These are phyloP conservation scores for Peronospora tabacina DNA, from an alignment of 352 stramenopile species.

Conservation along the genomic window DNA sequence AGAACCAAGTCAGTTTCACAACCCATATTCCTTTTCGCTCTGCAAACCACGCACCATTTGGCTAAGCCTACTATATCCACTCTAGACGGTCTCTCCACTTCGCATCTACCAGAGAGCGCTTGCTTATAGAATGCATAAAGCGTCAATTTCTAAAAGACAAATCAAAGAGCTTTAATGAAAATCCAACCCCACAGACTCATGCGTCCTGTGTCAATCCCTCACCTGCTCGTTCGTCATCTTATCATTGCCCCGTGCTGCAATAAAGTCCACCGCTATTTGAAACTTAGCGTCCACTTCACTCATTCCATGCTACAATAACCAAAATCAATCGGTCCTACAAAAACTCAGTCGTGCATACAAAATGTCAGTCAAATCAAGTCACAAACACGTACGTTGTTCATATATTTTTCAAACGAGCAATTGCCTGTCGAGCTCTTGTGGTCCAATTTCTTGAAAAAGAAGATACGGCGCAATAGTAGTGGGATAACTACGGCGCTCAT, in stretches of 20 bases:
- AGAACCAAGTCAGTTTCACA: background rate
- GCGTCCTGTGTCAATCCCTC: background rate
- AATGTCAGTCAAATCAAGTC: background rate
- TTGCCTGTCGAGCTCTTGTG: slow-evolving; percentile 31
- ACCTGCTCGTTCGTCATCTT: slow-evolving; percentile 68
- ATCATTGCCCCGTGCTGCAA: slow-evolving; percentile 33
- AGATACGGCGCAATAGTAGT: slow-evolving; percentile 47
- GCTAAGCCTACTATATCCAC: slow-evolving; percentile 56
- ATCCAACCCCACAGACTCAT: slow-evolving; percentile 1
- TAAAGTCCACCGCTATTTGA: slow-evolving; percentile 63
- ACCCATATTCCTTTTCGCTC: too few species aligned
- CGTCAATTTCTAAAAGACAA: slow-evolving; percentile 43
- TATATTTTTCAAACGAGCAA: slow-evolving; percentile 50
- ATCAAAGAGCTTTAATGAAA: slow-evolving; percentile 8
- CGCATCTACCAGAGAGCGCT: slow-evolving; percentile 53
- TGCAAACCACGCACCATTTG: slow-evolving; percentile 47
- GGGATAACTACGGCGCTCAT: slow-evolving; percentile 34
- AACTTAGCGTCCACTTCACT: slow-evolving; percentile 57
- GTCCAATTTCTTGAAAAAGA: slow-evolving; percentile 31
- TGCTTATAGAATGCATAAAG: slow-evolving; percentile 83
- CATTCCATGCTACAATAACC: slow-evolving; percentile 39
- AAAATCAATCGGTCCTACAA: slow-evolving; percentile 6
- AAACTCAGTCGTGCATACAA: slow-evolving; percentile 7
- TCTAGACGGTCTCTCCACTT: slow-evolving; percentile 46
- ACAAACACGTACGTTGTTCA: slow-evolving; percentile 21